phyloP scores from a whole-genome alignment of 495 filamentous ascomycete species.

The Penicillium roqueforti region DNA sequence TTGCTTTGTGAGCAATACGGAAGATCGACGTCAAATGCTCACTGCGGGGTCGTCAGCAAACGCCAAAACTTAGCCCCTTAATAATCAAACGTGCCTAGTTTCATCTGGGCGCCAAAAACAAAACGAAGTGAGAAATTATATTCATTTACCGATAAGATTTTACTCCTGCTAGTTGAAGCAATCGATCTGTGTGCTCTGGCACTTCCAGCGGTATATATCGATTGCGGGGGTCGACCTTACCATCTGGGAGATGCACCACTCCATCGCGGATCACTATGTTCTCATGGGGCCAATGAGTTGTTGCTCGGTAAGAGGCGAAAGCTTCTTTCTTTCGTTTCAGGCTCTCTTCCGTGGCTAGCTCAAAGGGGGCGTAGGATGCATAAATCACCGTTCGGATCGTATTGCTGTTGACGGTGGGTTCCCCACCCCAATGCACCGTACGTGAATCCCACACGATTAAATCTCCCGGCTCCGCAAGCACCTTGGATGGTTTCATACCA shows the following conservation, averaged over 20 bases:
- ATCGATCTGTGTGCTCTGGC: slow-evolving; percentile 27
- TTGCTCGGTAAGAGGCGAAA: slow-evolving; percentile 33
- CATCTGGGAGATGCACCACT: slow-evolving; percentile 21
- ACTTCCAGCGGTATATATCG: slow-evolving; percentile 30
- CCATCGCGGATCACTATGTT: slow-evolving; percentile 25
- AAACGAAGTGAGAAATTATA: neutral
- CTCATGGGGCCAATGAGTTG: slow-evolving; percentile 44
- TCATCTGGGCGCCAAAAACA: neutral
- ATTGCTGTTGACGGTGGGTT: slow-evolving; percentile 20
- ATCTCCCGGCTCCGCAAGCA: slow-evolving; percentile 38
- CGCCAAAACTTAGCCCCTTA: slow-evolving; percentile 1
- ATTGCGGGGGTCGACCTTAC: slow-evolving; percentile 30
- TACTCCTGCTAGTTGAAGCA: slow-evolving; percentile 34
- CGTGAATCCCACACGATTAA: slow-evolving; percentile 44
- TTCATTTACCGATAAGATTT: slow-evolving; percentile 22
- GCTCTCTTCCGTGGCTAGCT: slow-evolving; percentile 27
- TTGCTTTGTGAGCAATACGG: neutral
- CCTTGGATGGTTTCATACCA: slow-evolving; percentile 32
- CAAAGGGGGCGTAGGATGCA: slow-evolving; percentile 36
- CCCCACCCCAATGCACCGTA: slow-evolving; percentile 34
- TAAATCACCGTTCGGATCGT: slow-evolving; percentile 36
- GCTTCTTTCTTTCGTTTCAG: slow-evolving; percentile 31
- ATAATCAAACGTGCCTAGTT: neutral
- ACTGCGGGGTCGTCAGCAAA: slow-evolving; percentile 10
- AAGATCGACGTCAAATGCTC: neutral